Conservation (phyloP, 441 rosid genomes). For the Jatropha podagrica region DNA sequence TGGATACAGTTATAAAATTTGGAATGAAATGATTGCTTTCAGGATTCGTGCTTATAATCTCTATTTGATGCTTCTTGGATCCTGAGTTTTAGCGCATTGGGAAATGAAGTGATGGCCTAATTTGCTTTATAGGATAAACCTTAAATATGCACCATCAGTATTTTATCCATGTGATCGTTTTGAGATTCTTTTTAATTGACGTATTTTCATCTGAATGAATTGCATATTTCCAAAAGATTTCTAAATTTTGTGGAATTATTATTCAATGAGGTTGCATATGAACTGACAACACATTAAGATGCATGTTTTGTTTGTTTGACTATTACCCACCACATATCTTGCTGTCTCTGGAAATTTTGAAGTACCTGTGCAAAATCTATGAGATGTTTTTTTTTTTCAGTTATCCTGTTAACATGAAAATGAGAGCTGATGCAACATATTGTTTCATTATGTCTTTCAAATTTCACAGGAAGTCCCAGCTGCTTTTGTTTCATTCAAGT, state of each 20-base stretch:
- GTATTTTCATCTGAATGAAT: not conserved
- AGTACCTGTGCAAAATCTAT: not conserved
- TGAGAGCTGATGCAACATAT: constrained; percentile 19
- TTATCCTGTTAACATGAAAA: constrained; percentile 8
- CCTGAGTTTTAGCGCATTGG: not conserved
- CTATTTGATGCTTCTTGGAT: not conserved
- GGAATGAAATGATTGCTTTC: constrained; percentile 6
- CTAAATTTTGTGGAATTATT: not conserved
- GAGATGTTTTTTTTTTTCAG: not conserved
- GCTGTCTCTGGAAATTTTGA: not conserved
- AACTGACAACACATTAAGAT: not conserved
- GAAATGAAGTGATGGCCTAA: not conserved
- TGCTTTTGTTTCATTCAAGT: constrained; percentile 88
- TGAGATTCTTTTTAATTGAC: not conserved
- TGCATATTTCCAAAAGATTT: not conserved
- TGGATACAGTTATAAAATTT: not conserved
- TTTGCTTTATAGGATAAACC: not conserved
- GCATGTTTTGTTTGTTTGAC: constrained; percentile 10
- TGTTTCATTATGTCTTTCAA: constrained; percentile 22
- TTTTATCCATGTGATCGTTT: not conserved
- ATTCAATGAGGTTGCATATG: constrained; percentile 3
- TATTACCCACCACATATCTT: not conserved
- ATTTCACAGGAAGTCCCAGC: constrained; percentile 75
- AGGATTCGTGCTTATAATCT: not conserved
- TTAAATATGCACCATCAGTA: not conserved